Conservation (phyloP, 192 early-diverging fungal species). For the Podila epigama region DNA sequence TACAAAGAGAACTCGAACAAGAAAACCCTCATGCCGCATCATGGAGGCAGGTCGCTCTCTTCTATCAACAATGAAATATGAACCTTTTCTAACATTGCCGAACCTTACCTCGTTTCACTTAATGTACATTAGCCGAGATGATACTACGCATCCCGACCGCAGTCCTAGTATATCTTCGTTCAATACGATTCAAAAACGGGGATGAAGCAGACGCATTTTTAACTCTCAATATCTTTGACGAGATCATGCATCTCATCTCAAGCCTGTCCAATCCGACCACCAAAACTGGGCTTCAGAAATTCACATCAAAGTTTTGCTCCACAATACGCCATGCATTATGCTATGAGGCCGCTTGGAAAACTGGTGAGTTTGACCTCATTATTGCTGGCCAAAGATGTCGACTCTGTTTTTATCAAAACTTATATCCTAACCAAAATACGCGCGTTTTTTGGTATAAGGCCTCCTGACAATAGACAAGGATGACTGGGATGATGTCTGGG, state of each 20-base stretch:
- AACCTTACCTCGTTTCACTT: too few relatives aligned
- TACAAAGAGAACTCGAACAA: not conserved
- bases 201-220: slow-evolving; percentile 29
- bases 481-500: slow-evolving; percentile 29
- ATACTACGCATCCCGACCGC: slow-evolving; percentile 15
- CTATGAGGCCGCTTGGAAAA: slow-evolving; percentile 38
- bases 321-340: slow-evolving; percentile 24
- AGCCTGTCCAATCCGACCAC: not conserved
- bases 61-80: too few relatives aligned
- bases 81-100: too few relatives aligned
- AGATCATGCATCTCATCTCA: slow-evolving; percentile 25
- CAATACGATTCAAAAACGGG: slow-evolving; percentile 19
- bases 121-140: slow-evolving; percentile 31
- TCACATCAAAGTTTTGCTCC: slow-evolving; percentile 13
- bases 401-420: not conserved
- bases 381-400: not conserved
- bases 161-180: slow-evolving; percentile 11
- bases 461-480: slow-evolving; percentile 7
- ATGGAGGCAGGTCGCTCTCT: too few relatives aligned
- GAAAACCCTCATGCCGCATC: too few relatives aligned
- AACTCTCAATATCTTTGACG: slow-evolving; percentile 17
- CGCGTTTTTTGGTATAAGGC: slow-evolving; percentile 4
- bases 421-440: too few relatives aligned
- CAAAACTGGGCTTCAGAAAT: not conserved
- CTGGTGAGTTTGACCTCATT: slow-evolving; percentile 7